Evolutionary conservation across 176 grass and related monocot genomes (phyloP).

Genomic region (Zoysia pacifica): DNA sequence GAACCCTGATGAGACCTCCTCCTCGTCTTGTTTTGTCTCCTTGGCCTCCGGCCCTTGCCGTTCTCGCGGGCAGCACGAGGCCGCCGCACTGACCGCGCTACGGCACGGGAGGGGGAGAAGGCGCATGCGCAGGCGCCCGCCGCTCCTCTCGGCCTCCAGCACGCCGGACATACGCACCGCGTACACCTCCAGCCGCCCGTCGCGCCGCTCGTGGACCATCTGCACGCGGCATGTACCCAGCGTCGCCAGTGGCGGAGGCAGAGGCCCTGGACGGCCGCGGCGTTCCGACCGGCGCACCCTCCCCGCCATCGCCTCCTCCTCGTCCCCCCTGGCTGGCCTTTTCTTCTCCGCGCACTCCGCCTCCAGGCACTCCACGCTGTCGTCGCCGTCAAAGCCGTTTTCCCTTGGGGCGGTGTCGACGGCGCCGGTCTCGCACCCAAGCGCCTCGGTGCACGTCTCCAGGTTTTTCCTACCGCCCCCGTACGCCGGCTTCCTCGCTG

Average conservation of each 20-base stretch:
- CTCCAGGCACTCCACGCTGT: background rate
- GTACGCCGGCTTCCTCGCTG: constrained; percentile 35
- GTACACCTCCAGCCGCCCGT: constrained; percentile 68
- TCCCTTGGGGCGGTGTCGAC: constrained; percentile 31
- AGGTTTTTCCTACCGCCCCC: constrained; percentile 55
- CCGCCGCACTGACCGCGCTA: constrained; percentile 1
- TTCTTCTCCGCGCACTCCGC: constrained; percentile 33
- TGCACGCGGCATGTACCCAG: constrained; percentile 45
- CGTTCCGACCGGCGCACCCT: constrained; percentile 10
- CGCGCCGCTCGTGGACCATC: constrained; percentile 58
- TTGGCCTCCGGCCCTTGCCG: constrained; percentile 4
- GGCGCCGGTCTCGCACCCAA: constrained; percentile 79
- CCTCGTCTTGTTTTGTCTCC: background rate
- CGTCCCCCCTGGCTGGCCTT: constrained; percentile 21
- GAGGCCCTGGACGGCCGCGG: constrained; percentile 2
- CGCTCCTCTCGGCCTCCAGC: constrained; percentile 60
- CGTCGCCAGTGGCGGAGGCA: constrained; percentile 64
- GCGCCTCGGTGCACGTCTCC: constrained; percentile 69
- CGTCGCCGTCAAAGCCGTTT: background rate
- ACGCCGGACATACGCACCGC: constrained; percentile 39
- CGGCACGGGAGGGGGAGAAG: constrained; percentile 34
- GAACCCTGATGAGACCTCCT: constrained; percentile 16
- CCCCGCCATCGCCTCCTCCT: constrained; percentile 2
- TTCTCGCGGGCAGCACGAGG: background rate
- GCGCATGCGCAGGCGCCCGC: constrained; percentile 57